Evolutionary conservation across 2,329 filamentous ascomycete genomes (phyloP).

Genomic region (Fusarium mangiferae): DNA sequence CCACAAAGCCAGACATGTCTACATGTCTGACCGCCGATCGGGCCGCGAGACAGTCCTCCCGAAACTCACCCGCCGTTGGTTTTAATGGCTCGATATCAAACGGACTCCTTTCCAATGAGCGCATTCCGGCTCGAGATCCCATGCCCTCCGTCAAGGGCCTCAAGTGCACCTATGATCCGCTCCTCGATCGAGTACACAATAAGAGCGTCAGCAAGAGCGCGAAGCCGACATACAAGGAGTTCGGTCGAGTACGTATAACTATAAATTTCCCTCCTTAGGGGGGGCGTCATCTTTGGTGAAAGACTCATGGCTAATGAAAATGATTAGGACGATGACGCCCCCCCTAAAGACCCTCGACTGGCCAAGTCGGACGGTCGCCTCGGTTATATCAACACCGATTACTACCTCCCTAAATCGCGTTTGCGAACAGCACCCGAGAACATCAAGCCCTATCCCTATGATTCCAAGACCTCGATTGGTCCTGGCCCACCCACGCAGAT

Average conservation of each 20-base stretch:
- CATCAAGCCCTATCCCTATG: slow-evolving; percentile 83
- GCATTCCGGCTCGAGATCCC: slow-evolving; percentile 67
- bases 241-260: slow-evolving; percentile 72
- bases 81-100: slow-evolving; percentile 50
- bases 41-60: slow-evolving; percentile 43
- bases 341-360: slow-evolving; percentile 84
- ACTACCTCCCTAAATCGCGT: slow-evolving; percentile 76
- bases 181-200: slow-evolving; percentile 61
- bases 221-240: slow-evolving; percentile 71
- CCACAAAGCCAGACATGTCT: slow-evolving; percentile 65
- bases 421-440: slow-evolving; percentile 80
- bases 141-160: slow-evolving; percentile 63
- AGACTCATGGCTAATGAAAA: slow-evolving; percentile 67
- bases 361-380: slow-evolving; percentile 70
- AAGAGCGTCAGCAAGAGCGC: slow-evolving; percentile 64
- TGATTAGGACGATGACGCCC: slow-evolving; percentile 81
- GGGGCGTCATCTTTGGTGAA: slow-evolving; percentile 70
- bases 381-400: slow-evolving; percentile 76
- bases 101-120: slow-evolving; percentile 50
- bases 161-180: slow-evolving; percentile 71
- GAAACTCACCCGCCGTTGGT: slow-evolving; percentile 44
- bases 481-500: slow-evolving; percentile 91
- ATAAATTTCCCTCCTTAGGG: slow-evolving; percentile 55
- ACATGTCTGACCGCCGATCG: slow-evolving; percentile 60
- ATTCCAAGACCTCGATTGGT: slow-evolving; percentile 84